These are phyloP conservation scores for Musa acuminata DNA, from an alignment of 176 grass and related monocot species.

Conservation along the genomic window DNA sequence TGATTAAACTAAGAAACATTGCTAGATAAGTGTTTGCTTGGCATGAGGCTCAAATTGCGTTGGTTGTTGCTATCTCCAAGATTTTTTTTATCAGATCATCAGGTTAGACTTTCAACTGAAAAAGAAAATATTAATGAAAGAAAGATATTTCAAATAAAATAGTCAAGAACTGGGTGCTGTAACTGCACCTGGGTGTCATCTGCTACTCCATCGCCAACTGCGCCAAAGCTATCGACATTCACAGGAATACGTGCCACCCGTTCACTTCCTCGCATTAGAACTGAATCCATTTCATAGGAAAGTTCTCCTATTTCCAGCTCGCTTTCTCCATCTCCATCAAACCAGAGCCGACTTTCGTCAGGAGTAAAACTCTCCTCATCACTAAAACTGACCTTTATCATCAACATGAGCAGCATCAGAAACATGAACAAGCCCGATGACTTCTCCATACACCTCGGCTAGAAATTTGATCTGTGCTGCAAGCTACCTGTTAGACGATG, in stretches of 20 bases:
- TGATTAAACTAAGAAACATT: too few relatives aligned
- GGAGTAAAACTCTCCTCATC: not conserved
- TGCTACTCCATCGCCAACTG: constrained; percentile 40
- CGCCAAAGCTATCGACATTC: constrained; percentile 69
- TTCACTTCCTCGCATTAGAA: not conserved
- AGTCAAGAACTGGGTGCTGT: too few relatives aligned
- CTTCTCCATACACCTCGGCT: not conserved
- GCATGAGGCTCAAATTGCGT: too few relatives aligned
- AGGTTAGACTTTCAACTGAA: too few relatives aligned
- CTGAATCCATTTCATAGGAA: not conserved
- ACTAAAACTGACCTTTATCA: not conserved
- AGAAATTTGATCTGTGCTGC: not conserved
- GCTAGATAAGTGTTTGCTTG: too few relatives aligned
- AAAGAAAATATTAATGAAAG: too few relatives aligned
- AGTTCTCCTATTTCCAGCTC: not conserved
- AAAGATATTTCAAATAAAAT: too few relatives aligned
- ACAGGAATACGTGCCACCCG: constrained; percentile 34
- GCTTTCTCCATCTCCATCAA: not conserved
- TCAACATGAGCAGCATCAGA: not conserved
- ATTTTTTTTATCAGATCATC: too few relatives aligned
- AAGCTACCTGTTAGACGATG: not conserved
- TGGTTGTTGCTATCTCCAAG: too few relatives aligned
- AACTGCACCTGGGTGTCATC: constrained; percentile 65
- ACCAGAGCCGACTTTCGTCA: not conserved
- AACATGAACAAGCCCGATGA: not conserved